Evolutionary conservation across 305 asterid species (phyloP).

Genomic region (Fraxinus dipetala): DNA sequence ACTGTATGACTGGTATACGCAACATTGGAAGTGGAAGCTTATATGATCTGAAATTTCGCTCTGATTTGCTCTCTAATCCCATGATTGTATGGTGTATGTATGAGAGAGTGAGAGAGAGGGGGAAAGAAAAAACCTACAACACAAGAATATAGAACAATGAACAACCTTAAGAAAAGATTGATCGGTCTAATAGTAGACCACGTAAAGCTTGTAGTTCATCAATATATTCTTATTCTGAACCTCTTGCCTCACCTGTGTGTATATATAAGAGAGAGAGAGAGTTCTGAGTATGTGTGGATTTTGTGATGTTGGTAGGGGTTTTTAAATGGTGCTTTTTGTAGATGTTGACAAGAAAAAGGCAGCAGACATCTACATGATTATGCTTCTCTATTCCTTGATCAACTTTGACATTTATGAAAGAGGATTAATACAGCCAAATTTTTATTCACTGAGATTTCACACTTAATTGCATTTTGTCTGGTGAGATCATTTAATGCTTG

Average conservation of each 20-base stretch:
- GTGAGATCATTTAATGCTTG: neutral
- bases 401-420: neutral
- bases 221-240: neutral
- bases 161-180: neutral
- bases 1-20: constrained; percentile 3
- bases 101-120: neutral
- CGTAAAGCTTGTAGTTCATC: neutral
- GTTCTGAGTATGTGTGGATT: neutral
- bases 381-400: neutral
- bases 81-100: neutral
- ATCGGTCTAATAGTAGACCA: neutral
- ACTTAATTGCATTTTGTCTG: neutral
- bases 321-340: neutral
- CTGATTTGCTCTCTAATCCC: constrained; percentile 12
- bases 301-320: neutral
- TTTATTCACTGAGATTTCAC: neutral
- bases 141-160: neutral
- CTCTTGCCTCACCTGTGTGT: neutral
- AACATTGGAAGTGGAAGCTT: constrained; percentile 15
- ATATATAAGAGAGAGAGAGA: neutral
- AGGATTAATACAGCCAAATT: neutral
- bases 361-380: neutral
- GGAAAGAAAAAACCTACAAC: neutral
- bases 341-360: neutral
- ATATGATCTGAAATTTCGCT: constrained; percentile 17